Evolutionary conservation across 1,139 yeast species (phyloP), one percentile per base, ranked within the genome.

Genomic region (Pneumocystis wakefieldiae): DNA sequence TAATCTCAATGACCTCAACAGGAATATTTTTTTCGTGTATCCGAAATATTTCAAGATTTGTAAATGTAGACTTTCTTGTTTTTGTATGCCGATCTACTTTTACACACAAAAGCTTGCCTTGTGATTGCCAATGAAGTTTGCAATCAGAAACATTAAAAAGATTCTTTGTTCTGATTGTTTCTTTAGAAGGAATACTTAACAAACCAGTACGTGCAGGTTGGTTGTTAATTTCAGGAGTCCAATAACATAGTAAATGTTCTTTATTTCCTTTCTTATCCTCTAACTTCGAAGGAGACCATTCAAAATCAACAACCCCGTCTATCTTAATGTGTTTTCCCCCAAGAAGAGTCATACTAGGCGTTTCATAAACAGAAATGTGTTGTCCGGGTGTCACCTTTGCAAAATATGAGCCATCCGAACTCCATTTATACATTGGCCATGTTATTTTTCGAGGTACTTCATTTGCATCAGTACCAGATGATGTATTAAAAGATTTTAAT

Each of bases 371-470:
- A 62, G 96, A 92, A 70, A 94, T 80, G 37, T 74, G 73, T 64
- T 95, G 97, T 68, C 88, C 94, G 64, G 96, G 96, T 64, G 92
- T 92, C 76, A 88, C 83, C 78, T 98, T 87, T 65, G 97, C 97
- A 78, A 96, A 88, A 79, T 85, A 94, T 76, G 84, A 85, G 76
- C 89, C 96, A 76, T 94, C 95, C 71, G 80, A 81, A 60, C 97
- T 89, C 97, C 98, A 94, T 76, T 90, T 91, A 74, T 94, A 86
- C 73, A 92, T 83, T 62, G 99, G 99, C 99, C 99, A 92, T 68
- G 87, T 85, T 84, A 89, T 83, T 73, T 85, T 70, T 41, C 67
- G 67, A 38, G 68, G 69, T 38, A 69, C 69, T 24, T 66, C 68
- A 48, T 66, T 67, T 28, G 69, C 65, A 15, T 59, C 65, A 36